A percentile compares a stretch with the other conserved stretches of the same genome.
Evolutionary conservation across 2,329 filamentous ascomycete species (phyloP).

Genomic region (Aaosphaeria pasadenensis): DNA sequence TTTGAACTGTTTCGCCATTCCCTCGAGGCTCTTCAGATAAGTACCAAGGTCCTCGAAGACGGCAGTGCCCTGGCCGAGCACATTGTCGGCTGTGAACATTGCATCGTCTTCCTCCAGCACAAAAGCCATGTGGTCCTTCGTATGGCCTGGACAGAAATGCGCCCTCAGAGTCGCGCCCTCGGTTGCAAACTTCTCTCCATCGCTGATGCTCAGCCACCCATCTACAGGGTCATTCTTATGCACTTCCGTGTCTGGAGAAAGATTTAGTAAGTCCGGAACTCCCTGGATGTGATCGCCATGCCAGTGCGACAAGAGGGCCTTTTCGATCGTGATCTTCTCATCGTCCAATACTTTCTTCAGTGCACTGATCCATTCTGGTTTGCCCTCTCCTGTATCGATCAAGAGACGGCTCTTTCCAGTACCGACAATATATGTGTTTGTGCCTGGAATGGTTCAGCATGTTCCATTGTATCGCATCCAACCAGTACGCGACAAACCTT

Average conservation of each 20-base stretch:
- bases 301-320: conserved; percentile 84
- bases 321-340: conserved; percentile 67
- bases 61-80: conserved; percentile 81
- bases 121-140: conserved; percentile 78
- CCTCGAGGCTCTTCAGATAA: conserved; percentile 67
- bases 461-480: too few relatives aligned
- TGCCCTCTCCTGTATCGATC: conserved; percentile 87
- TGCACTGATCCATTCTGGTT: conserved; percentile 66
- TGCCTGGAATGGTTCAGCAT: conserved; percentile 52
- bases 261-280: conserved; percentile 62
- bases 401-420: conserved; percentile 70
- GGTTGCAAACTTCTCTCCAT: conserved; percentile 55
- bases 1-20: conserved; percentile 64
- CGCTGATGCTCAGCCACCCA: conserved; percentile 52
- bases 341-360: conserved; percentile 63
- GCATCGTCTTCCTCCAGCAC: conserved; percentile 73
- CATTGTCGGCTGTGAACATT: conserved; percentile 87
- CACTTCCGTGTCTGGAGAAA: conserved; percentile 62
- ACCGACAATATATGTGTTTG: conserved; percentile 93
- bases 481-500: conserved; percentile 45
- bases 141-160: conserved; percentile 70
- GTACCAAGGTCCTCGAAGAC: conserved; percentile 74
- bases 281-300: conserved; percentile 84
- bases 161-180: conserved; percentile 67
- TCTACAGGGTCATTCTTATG: conserved; percentile 62